Base-by-base conservation (phyloP, 176 grass and related monocot species). In the Ananas comosus region DNA sequence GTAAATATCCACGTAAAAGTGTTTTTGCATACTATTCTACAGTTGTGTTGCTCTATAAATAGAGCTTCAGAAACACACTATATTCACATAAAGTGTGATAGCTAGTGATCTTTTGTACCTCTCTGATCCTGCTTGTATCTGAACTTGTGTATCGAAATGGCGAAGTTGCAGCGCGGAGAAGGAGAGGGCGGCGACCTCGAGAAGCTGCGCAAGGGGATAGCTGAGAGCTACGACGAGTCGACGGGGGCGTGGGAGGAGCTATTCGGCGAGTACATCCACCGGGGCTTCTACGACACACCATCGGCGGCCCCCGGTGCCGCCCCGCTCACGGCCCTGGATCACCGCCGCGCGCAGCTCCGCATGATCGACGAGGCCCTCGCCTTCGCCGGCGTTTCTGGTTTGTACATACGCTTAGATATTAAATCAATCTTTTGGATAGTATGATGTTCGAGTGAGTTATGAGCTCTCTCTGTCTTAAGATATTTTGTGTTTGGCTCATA, bases 221-320 rank as follows among this genome's bases (percentile, higher is more conserved):
- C 89, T 49, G 94, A 91, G 74, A 80, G 92, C 48, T 97, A 97
- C 77, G 94, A 97, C 72, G 84, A 97, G 79, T 97, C 94, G 12
- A 92, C 89, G 33, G 72, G 77, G 48, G 2, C 72, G 53, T 97
- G 93, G 93, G 94, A 97, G 84, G 85, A 12, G 75, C 74, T 97
- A 25, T 97, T 89, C 89, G 94, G 93, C 17, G 94, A 92, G 47
- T 88, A 97, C 84, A 97, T 97, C 89, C 94, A 97, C 84, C 86
- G 92, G 51, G 94, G 94, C 52, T 97, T 85, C 89, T 97, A 92
- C 65, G 82, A 88, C 51, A 33, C 29, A 33, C 5, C 29, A 2
- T 33, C 29, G 29, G 2, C 29, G 29, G 29, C 4, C 29, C 56
- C 84, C 3, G 82, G 66, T 9, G 51, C 80, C 49, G 80, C 80